Evolutionary conservation across 2,329 filamentous ascomycete species (phyloP), one percentile per base, ranked within the genome.

Genomic region (Chaetomium olivaceum): DNA sequence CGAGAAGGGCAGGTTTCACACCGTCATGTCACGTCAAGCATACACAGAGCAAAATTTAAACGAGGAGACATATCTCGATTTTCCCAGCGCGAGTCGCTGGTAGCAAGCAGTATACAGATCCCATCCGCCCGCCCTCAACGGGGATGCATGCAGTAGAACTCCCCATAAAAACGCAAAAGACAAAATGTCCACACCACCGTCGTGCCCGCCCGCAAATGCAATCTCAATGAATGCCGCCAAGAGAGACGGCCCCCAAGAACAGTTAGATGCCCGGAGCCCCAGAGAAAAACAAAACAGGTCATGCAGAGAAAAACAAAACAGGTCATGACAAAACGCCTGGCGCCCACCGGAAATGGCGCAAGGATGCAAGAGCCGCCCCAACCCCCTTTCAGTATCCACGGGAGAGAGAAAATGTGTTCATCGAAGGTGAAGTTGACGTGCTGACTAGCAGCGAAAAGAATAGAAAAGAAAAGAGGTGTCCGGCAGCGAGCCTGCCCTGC

Each of bases 1-100:
- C 16, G 39, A n/a, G 39, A n/a, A 43, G 16, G 39, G 39, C 16
- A 43, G 16, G 23, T 29, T 27, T 19, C 19, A 31, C 27, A 55
- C 29, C 27, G 33, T 31, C 19, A 56, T 12, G 7, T 23, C 31
- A 54, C 8, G n/a, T 23, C 52, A 56, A 56, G 12, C 21, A 46
- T 23, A 46, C 2, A 58, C 11, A 11, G 2, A 39, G 54, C 39
- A n/a, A 16, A 43, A 11, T 3, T 3, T 6, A n/a, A 39, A 11
- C 9, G 31, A 23, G 33, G 31, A 25, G 23, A 46, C 14, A 39
- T 8, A 2, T 33, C 39, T 51, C 27, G n/a, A 51, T 25, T 50
- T 58, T n/a, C 54, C 12, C 54, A 33, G 61, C 60, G 27, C 25
- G 43, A 62, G 54, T 46, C 61, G 54, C 61, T 9, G 23, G 27